Conservation (phyloP, 1,284 basidiomycete genomes). For the Cutaneotrichosporon cyanovorans region DNA sequence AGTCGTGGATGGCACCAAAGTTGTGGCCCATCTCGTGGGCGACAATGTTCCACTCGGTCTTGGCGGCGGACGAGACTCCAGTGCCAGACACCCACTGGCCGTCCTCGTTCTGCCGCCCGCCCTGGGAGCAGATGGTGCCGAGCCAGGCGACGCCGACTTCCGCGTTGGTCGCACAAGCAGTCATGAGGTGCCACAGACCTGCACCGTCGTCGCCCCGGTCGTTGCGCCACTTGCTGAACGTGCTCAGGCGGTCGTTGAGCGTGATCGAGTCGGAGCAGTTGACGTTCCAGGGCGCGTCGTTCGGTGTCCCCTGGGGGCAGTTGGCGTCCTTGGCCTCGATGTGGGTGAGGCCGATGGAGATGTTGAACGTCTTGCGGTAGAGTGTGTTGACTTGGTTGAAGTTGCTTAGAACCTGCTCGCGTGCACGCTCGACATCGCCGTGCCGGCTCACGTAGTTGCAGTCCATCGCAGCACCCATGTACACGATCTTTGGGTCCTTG, state of each 20-base stretch:
- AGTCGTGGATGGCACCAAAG: constrained; percentile 77
- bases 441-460: constrained; percentile 67
- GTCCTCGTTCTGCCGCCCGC: constrained; percentile 45
- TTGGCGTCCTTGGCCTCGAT: constrained; percentile 38
- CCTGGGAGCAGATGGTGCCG: constrained; percentile 62
- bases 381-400: constrained; percentile 62
- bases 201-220: constrained; percentile 58
- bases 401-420: constrained; percentile 64
- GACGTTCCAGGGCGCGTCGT: constrained; percentile 48
- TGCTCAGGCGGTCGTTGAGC: constrained; percentile 64
- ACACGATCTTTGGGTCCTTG: constrained; percentile 61
- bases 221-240: constrained; percentile 79
- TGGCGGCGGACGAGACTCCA: constrained; percentile 65
- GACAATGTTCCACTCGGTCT: constrained; percentile 61
- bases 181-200: constrained; percentile 87
- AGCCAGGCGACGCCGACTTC: constrained; percentile 91
- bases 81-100: constrained; percentile 66
- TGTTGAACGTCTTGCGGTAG: constrained; percentile 75
- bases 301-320: constrained; percentile 49
- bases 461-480: constrained; percentile 75
- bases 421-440: constrained; percentile 58
- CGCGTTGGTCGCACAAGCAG: constrained; percentile 38
- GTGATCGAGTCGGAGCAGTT: constrained; percentile 48
- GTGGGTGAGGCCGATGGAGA: constrained; percentile 76
- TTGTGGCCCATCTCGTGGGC: constrained; percentile 69